Evolutionary conservation across 176 grass and related monocot species (phyloP), one percentile per base, ranked within the genome.

Genomic region (Microstegium vimineum): DNA sequence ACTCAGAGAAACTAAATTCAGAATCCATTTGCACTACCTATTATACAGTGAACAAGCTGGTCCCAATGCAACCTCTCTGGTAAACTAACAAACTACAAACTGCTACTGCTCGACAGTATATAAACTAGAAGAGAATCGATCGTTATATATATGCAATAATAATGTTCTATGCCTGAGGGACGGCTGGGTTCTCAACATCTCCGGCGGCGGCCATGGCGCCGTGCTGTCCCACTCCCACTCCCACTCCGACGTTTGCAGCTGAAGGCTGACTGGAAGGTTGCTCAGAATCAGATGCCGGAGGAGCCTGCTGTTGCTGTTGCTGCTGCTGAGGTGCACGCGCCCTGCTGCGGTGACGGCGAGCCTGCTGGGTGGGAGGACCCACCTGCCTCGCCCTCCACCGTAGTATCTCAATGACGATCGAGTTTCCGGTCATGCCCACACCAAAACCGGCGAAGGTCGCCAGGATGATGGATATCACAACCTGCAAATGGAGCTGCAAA

Each of bases 391-490:
- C 40, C 54, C 92, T 93, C 90, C 85, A 85, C 36, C 89, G 83
- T 2, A 93, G 59, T 27, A 91, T 26, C 80, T 95, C 90, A 0
- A 91, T 69, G 63, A 88, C 27, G 34, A 98, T 82, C 20, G 92
- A 95, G 66, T 93, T 98, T 46, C 69, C 90, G 14, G 80, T 93
- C 95, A 98, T 98, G 8, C 90, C 92, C 73, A 95, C 73, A 6
- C 95, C 95, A 13, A 98, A 98, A 33, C 95, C 95, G 14, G 92
- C 86, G 62, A 98, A 98, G 20, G 92, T 98, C 22, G 95, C 92
- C 20, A 98, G 82, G 69, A 98, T 91, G 85, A 98, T 95, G 5
- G 95, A 91, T 76, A 98, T 98, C 75, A 94, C 89, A 0, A 84
- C 82, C 73, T 95, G 95, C 86, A 98, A 46, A 86, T 91, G 90